These are phyloP conservation scores for Nevesoporus exiguus DNA, from an alignment of 768 basidiomycete species.

Conservation along the genomic window DNA sequence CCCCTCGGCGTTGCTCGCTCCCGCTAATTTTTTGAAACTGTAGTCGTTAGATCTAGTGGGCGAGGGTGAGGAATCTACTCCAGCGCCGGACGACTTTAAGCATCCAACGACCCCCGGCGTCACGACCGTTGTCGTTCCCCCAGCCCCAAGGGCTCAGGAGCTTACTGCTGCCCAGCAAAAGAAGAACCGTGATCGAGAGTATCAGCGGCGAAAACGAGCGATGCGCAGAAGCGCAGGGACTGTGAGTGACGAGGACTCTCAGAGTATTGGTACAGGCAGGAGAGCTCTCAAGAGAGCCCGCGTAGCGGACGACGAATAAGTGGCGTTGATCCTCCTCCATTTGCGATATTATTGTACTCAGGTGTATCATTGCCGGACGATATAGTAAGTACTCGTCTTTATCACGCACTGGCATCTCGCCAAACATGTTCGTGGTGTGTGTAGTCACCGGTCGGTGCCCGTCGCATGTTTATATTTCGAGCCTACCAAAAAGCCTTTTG, in stretches of 20 bases:
- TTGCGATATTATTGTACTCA: slow-evolving; percentile 4
- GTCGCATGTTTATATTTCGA: slow-evolving; percentile 36
- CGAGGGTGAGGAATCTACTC: slow-evolving; percentile 61
- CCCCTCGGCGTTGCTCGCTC: background rate
- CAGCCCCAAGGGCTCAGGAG: slow-evolving; percentile 66
- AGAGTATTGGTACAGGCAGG: slow-evolving; percentile 43
- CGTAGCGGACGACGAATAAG: slow-evolving; percentile 61
- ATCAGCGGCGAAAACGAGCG: slow-evolving; percentile 75
- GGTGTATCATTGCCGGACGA: slow-evolving; percentile 3
- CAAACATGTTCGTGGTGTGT: too few relatives aligned
- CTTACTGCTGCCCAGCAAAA: slow-evolving; percentile 70
- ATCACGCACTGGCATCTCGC: too few relatives aligned
- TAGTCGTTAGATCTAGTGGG: slow-evolving; percentile 75
- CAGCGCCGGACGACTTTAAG: slow-evolving; percentile 61
- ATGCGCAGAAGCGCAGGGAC: slow-evolving; percentile 61
- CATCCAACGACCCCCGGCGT: slow-evolving; percentile 69
- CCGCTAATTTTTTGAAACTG: slow-evolving; percentile 4
- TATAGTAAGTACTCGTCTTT: background rate
- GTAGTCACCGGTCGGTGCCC: too few relatives aligned
- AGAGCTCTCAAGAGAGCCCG: slow-evolving; percentile 69
- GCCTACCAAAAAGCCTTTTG: slow-evolving; percentile 48
- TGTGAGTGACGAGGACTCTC: slow-evolving; percentile 68
- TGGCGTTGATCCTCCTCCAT: slow-evolving; percentile 4
- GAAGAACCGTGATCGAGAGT: slow-evolving; percentile 75
- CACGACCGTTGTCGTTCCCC: slow-evolving; percentile 75